phyloP scores from a whole-genome alignment of 164 flowering plant genomes.

The Piper longum region DNA sequence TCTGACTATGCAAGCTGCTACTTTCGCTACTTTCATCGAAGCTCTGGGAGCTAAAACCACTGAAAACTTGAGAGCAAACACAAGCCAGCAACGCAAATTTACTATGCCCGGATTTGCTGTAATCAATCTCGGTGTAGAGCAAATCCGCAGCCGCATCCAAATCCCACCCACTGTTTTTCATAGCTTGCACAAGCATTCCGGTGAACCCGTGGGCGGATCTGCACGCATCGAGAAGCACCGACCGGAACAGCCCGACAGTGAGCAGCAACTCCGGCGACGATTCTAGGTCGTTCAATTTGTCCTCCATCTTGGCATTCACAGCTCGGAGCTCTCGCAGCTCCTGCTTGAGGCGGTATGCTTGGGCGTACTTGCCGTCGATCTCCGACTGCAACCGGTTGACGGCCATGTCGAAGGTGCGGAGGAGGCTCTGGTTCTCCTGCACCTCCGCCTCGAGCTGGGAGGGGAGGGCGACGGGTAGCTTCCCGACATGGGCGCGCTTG shows the following conservation, averaged over 20 bases:
- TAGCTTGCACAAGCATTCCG: conserved; percentile 52
- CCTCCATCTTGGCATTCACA: conserved; percentile 28
- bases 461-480: conserved; percentile 32
- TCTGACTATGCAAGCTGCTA: conserved; percentile 3
- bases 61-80: conserved; percentile 69
- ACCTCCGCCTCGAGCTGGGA: conserved; percentile 76
- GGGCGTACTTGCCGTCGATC: conserved; percentile 53
- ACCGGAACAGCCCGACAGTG: conserved; percentile 53
- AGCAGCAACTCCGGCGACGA: conserved; percentile 27
- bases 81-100: conserved; percentile 69
- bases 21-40: conserved; percentile 28
- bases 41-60: conserved; percentile 37
- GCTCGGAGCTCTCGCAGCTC: conserved; percentile 33
- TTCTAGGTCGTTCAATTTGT: conserved; percentile 22
- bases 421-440: conserved; percentile 82
- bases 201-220: conserved; percentile 45
- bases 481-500: conserved; percentile 26
- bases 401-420: conserved; percentile 49
- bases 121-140: conserved; percentile 47
- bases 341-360: conserved; percentile 41
- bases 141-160: conserved; percentile 65
- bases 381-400: conserved; percentile 59
- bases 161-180: conserved; percentile 83
- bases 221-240: conserved; percentile 44
- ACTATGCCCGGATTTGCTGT: conserved; percentile 46